Evolutionary conservation across 257 asterid genomes (phyloP), one percentile per base, ranked within the genome.

Genomic region (Lavandula angustifolia): DNA sequence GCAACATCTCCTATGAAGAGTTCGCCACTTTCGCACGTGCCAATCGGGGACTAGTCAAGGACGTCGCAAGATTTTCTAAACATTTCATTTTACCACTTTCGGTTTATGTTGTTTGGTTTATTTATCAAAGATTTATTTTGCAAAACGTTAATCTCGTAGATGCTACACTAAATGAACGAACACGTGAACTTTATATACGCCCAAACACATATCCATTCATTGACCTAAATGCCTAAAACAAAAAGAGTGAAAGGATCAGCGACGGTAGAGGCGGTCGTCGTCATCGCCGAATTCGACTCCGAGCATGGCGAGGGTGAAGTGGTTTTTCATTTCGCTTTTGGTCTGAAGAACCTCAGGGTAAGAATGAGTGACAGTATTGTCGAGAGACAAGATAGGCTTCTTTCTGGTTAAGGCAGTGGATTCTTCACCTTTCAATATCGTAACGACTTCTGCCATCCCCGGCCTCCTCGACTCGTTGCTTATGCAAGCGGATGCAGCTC

Each of bases 261-360:
- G 81, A 76, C 84, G 70, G 61, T 78, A 58, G 31, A 77, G 66
- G 62, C 72, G 76, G 57, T 81, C 87, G 2, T 80, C 97, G 0
- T 83, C 94, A 0, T 83, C 92, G 52, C 84, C 98, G 9, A 82
- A 74, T 62, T 94, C 97, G 27, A 86, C 92, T 54, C 95, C 99
- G 5, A 84, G 75, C 99, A 94, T 90, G 50, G 99, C 99, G 76
- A 94, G 65, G 10, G 97, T 91, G 32, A 90, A 83, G 72, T 94
- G 96, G 76, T 78, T 79, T 59, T 73, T 86, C 91, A 83, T 86
- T 73, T 92, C 96, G 62, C 87, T 92, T 69, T 75, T 85, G 0
- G 88, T 80, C 69, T 71, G 82, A 52, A 78, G 84, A 79, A 77
- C 64, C 63, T 75, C 91, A 4, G 81, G 53, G 68, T 67, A 47